These are phyloP conservation scores for Marchantia paleacea DNA, from an alignment of 225 moss, liverwort and hornwort species.

Conservation along the genomic window DNA sequence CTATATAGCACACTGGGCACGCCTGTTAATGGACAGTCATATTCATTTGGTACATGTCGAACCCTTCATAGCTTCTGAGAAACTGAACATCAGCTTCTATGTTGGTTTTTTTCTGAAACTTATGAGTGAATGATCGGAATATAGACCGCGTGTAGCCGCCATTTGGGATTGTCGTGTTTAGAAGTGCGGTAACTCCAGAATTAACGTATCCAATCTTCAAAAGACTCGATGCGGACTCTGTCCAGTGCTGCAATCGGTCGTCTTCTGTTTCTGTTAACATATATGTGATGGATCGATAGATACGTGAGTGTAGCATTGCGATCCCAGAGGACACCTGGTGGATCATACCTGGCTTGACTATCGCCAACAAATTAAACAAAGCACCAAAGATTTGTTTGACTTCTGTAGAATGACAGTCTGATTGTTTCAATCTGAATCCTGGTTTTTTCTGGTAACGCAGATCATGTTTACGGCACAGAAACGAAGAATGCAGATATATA, in stretches of 20 bases:
- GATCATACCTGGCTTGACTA: too few relatives aligned
- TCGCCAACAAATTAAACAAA: background rate
- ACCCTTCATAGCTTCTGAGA: background rate
- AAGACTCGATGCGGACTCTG: too few relatives aligned
- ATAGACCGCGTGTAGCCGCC: background rate
- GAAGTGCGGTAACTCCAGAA: background rate
- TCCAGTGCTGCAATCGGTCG: too few relatives aligned
- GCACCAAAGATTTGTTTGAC: too few relatives aligned
- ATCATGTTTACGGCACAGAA: slow-evolving; percentile 68
- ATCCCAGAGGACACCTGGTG: background rate
- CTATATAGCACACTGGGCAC: slow-evolving; percentile 62
- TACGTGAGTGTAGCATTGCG: background rate
- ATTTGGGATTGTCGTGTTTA: background rate
- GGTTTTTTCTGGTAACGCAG: slow-evolving; percentile 35
- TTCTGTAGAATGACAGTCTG: too few relatives aligned
- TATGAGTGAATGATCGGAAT: background rate
- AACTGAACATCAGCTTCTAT: background rate
- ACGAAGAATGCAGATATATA: slow-evolving; percentile 71
- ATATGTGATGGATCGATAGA: too few relatives aligned
- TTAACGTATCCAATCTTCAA: background rate
- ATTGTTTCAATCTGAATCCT: too few relatives aligned
- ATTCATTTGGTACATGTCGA: slow-evolving; percentile 59
- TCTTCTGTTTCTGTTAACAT: too few relatives aligned
- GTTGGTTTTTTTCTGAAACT: background rate
- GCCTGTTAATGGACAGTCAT: slow-evolving; percentile 67